A percentile compares a stretch with the other conserved stretches of the same genome.
phyloP scores from a whole-genome alignment of 2,329 filamentous ascomycete genomes.

The Ceratocystis colombiana region DNA sequence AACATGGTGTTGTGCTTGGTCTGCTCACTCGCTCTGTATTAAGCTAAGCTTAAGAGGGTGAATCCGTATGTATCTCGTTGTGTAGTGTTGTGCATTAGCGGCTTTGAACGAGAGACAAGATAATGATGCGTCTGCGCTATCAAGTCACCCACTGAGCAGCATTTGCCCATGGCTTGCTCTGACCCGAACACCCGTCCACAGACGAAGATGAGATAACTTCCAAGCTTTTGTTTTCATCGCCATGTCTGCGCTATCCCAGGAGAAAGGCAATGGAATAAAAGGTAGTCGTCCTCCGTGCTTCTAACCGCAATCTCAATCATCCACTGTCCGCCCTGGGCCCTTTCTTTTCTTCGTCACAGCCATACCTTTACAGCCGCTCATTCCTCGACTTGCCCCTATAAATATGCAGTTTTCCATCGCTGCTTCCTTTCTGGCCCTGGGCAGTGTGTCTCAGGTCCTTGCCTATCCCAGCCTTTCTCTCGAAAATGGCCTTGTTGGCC shows the following conservation, averaged over 20 bases:
- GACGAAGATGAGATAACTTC: background rate
- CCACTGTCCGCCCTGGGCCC: background rate
- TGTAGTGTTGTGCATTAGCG: background rate
- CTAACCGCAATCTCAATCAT: background rate
- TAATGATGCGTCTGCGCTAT: background rate
- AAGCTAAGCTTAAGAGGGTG: background rate
- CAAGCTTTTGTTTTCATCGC: background rate
- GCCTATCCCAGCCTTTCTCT: slow-evolving; percentile 10
- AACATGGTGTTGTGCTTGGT: background rate
- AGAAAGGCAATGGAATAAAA: background rate
- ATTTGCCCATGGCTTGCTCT: background rate
- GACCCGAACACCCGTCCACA: background rate
- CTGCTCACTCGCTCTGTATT: background rate
- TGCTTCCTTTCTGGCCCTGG: slow-evolving; percentile 18
- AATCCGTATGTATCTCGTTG: background rate
- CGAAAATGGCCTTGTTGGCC: background rate
- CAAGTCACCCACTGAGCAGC: background rate
- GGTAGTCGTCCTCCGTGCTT: background rate
- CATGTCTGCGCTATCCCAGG: background rate
- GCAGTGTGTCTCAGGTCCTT: slow-evolving; percentile 20
- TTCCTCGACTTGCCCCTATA: background rate
- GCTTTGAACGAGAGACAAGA: background rate
- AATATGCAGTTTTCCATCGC: slow-evolving; percentile 20
- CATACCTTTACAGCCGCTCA: background rate
- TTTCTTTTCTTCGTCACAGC: background rate